Conservation (phyloP, 495 filamentous ascomycete genomes). For the Penicillium chermesinum region DNA sequence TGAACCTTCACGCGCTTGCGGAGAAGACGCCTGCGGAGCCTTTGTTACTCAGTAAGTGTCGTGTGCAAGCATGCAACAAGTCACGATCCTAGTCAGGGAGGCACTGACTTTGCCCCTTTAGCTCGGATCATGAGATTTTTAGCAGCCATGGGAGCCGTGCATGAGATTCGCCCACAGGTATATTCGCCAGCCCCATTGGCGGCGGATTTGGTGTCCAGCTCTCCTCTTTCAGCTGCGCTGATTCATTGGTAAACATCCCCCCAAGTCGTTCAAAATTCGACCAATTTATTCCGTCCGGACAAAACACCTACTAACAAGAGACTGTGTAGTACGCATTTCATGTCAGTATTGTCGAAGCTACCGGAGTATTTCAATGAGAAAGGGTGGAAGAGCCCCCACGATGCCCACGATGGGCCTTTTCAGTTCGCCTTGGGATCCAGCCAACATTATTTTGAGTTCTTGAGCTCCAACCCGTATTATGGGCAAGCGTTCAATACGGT, state of each 20-base stretch:
- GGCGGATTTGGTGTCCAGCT: constrained; percentile 12
- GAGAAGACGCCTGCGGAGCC: constrained; percentile 11
- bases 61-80: not conserved
- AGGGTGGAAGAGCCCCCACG: constrained; percentile 10
- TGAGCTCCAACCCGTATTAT: constrained; percentile 9
- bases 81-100: too few species aligned
- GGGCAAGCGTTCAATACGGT: constrained; percentile 18
- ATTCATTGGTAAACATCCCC: constrained; percentile 12
- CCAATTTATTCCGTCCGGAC: not conserved
- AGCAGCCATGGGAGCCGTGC: constrained; percentile 11
- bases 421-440: constrained; percentile 10
- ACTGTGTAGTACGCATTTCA: constrained; percentile 9
- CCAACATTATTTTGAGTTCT: constrained; percentile 15
- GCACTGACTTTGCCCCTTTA: not conserved
- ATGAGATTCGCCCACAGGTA: constrained; percentile 5
- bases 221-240: constrained; percentile 10
- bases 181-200: constrained; percentile 9
- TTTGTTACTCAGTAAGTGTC: constrained; percentile 14
- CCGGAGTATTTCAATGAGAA: constrained; percentile 14
- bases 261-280: not conserved
- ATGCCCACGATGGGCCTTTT: constrained; percentile 12
- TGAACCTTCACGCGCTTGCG: constrained; percentile 1
- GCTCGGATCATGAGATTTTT: constrained; percentile 14
- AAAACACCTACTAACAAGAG: too few species aligned
- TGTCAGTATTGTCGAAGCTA: constrained; percentile 8